Evolutionary conservation across 768 basidiomycete species (phyloP).

Genomic region (Lactifluus hygrophoroides): DNA sequence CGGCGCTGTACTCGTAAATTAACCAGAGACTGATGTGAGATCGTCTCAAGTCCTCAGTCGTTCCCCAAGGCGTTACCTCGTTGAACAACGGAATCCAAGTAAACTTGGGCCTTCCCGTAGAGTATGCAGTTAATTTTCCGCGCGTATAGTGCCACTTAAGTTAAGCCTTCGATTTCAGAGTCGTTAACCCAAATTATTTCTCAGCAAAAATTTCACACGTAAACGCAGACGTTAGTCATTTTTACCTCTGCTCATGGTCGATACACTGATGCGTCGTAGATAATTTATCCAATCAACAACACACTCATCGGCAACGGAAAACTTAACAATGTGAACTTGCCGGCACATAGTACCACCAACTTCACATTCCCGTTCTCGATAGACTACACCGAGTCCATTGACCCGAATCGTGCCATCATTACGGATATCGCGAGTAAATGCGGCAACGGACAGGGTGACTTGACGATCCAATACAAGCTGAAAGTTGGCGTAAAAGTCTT

Average conservation of each 20-base stretch:
- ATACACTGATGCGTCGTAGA: slow-evolving; percentile 30
- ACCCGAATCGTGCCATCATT: slow-evolving; percentile 50
- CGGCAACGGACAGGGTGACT: slow-evolving; percentile 34
- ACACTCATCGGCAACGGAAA: slow-evolving; percentile 59
- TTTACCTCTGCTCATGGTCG: background rate
- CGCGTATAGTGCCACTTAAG: background rate
- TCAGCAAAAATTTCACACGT: slow-evolving; percentile 56
- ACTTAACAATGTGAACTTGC: slow-evolving; percentile 34
- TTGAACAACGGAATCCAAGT: slow-evolving; percentile 14
- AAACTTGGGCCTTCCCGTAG: slow-evolving; percentile 12
- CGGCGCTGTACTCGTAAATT: slow-evolving; percentile 30
- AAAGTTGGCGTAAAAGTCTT: slow-evolving; percentile 60
- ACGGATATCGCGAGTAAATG: slow-evolving; percentile 56
- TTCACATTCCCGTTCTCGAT: slow-evolving; percentile 73
- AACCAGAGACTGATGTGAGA: background rate
- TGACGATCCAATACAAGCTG: slow-evolving; percentile 59
- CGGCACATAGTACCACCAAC: slow-evolving; percentile 47
- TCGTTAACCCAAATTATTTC: slow-evolving; percentile 79
- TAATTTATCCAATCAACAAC: slow-evolving; percentile 68
- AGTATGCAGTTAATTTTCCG: slow-evolving; percentile 14
- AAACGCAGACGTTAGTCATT: slow-evolving; percentile 42
- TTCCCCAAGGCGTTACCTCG: background rate
- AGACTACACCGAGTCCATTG: slow-evolving; percentile 44
- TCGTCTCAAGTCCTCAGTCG: background rate
- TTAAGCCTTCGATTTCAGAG: slow-evolving; percentile 36